Base-by-base conservation (phyloP, 2,329 filamentous ascomycete genomes). In the Pyricularia sp. region DNA sequence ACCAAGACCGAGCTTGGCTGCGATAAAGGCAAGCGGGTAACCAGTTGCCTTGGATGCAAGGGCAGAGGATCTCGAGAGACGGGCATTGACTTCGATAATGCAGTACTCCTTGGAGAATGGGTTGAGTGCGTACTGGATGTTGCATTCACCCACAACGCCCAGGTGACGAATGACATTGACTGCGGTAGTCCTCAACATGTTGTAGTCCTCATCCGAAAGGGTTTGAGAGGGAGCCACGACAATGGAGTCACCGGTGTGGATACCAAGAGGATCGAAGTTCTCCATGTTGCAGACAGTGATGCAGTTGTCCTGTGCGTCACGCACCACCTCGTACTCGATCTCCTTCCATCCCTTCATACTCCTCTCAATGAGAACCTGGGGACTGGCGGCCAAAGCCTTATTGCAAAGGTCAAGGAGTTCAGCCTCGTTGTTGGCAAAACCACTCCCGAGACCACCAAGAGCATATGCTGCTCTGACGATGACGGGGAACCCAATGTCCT, bases 281-380 rank as follows among this genome's bases (percentile, higher is more conserved):
- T 97, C 93, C 92, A 96, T 96, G 83, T 96, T 98, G 86, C 94
- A 98, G 74, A 98, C 94, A 3, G 94, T 98, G 76, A 98, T 98
- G 79, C 95, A 98, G 87, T 99, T 99, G 86, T 98, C 96, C 79
- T 92, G 90, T 68, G 93, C 94, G 80, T 99, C 95, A 75, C 95
- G 92, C 71, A 98, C 95, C 69, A 98, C 95, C 81, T 98, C 95
- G 77, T 98, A 99, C 81, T 99, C 95, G 67, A 97, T 91, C 81
- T 99, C 95, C 82, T 99, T 99, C 95, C 95, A 99, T 70, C 95
- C 95, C 83, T 98, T 98, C 94, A 99, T 98, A 82, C 93, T 97
- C 79, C 92, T 90, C 83, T 99, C 95, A 75, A 99, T 96, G 69
- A 99, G 86, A 9, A 99, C 92, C 78, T 99, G 95, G 10, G 95